phyloP scores from a whole-genome alignment of 352 stramenopile species.

The Globisporangium polare region DNA sequence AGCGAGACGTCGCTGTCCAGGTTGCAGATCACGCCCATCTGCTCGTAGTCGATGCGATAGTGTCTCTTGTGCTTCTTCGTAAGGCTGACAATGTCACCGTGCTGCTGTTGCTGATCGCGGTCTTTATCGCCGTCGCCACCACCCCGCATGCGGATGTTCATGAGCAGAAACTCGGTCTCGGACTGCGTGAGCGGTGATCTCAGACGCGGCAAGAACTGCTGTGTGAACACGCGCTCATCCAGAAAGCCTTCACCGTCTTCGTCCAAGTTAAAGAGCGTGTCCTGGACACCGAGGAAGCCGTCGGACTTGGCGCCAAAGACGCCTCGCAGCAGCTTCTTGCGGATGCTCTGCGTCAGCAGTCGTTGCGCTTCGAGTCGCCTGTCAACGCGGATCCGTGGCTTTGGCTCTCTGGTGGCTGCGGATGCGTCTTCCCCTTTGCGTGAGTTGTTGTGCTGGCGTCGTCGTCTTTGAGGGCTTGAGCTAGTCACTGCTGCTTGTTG shows the following conservation, averaged over 20 bases:
- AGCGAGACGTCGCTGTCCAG: slow-evolving; percentile 53
- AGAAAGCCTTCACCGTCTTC: slow-evolving; percentile 31
- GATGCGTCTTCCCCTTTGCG: background rate
- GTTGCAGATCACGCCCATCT: slow-evolving; percentile 38
- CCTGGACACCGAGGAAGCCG: slow-evolving; percentile 44
- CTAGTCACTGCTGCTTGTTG: background rate
- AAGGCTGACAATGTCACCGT: background rate
- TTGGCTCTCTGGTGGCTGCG: background rate
- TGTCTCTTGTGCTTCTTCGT: slow-evolving; percentile 9
- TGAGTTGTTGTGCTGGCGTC: background rate
- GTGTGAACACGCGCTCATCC: slow-evolving; percentile 31
- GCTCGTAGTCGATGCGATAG: slow-evolving; percentile 49
- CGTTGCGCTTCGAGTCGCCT: slow-evolving; percentile 45
- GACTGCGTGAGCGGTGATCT: slow-evolving; percentile 36
- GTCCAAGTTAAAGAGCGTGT: slow-evolving; percentile 36
- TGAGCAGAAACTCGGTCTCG: slow-evolving; percentile 46
- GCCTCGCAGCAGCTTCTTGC: slow-evolving; percentile 47
- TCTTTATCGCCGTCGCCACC: background rate
- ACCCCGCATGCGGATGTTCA: slow-evolving; percentile 28
- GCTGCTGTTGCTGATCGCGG: background rate
- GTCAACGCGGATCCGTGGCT: slow-evolving; percentile 38
- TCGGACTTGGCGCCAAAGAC: slow-evolving; percentile 25
- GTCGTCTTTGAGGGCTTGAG: slow-evolving; percentile 1
- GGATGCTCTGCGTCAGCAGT: slow-evolving; percentile 40
- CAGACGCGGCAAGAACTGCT: slow-evolving; percentile 36